Evolutionary conservation across 257 asterid species (phyloP).

Genomic region (Solanum bulbocastanum): DNA sequence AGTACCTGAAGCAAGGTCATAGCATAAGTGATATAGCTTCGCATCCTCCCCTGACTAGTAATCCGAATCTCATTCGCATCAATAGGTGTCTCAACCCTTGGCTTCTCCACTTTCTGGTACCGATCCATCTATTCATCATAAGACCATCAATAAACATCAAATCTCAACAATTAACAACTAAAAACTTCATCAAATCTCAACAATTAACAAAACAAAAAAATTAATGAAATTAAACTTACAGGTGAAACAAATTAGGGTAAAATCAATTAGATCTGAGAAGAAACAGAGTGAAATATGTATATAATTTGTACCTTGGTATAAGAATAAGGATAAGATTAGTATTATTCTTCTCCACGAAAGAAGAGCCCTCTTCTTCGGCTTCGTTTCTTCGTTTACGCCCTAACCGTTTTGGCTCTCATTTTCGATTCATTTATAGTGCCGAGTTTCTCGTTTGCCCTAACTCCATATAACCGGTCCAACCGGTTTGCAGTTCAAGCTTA

Average conservation of each 20-base stretch:
- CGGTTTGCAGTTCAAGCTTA: conserved; percentile 1
- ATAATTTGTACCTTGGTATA: background rate
- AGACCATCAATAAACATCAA: background rate
- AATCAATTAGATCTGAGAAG: background rate
- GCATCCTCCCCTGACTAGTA: conserved; percentile 70
- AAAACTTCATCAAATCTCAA: background rate
- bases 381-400: conserved; percentile 41
- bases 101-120: conserved; percentile 65
- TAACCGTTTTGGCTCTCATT: conserved; percentile 1
- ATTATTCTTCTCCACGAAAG: conserved; percentile 11
- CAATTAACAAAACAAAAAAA: background rate
- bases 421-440: conserved; percentile 10
- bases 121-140: conserved; percentile 43
- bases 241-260: background rate
- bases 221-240: background rate
- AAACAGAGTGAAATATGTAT: background rate
- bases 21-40: conserved; percentile 60
- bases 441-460: conserved; percentile 9
- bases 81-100: conserved; percentile 47
- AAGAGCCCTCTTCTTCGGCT: conserved; percentile 55
- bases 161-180: background rate
- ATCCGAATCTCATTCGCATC: conserved; percentile 66
- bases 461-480: conserved; percentile 12
- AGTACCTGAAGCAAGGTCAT: conserved; percentile 40
- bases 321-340: background rate